A percentile compares a stretch with the other conserved stretches of the same genome.
Evolutionary conservation across 2,329 filamentous ascomycete genomes (phyloP).

Genomic region (Penicillium polonicum): DNA sequence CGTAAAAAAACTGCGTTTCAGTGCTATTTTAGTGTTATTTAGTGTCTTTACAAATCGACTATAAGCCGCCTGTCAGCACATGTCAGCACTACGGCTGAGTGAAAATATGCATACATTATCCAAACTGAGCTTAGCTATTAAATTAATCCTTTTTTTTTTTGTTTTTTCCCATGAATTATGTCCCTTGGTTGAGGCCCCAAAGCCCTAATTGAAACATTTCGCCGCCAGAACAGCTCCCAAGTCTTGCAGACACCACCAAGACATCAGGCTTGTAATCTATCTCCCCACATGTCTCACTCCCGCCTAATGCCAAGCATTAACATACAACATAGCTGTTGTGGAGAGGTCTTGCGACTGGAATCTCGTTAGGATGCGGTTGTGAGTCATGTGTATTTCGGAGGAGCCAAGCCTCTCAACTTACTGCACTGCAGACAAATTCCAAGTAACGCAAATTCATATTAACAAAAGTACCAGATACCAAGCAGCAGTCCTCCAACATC

Average conservation of each 20-base stretch:
- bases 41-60: constrained; percentile 5
- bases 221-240: neutral
- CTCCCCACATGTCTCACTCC: neutral
- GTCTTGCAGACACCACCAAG: neutral
- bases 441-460: no score
- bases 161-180: neutral
- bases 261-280: neutral
- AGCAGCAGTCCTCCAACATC: no score
- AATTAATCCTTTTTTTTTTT: no score
- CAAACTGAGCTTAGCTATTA: neutral
- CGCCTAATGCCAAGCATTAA: neutral
- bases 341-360: neutral
- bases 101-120: neutral
- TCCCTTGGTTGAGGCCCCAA: neutral
- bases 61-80: constrained; percentile 9
- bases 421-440: no score
- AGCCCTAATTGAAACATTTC: neutral
- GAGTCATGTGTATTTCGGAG: no score
- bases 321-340: no score
- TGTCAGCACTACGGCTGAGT: neutral
- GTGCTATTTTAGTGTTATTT: neutral
- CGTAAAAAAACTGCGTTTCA: neutral
- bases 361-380: neutral
- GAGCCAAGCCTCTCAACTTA: no score
- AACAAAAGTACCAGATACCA: no score